Evolutionary conservation across 495 filamentous ascomycete species (phyloP), one percentile per base, ranked within the genome.

Genomic region (Penicillium roqueforti): DNA sequence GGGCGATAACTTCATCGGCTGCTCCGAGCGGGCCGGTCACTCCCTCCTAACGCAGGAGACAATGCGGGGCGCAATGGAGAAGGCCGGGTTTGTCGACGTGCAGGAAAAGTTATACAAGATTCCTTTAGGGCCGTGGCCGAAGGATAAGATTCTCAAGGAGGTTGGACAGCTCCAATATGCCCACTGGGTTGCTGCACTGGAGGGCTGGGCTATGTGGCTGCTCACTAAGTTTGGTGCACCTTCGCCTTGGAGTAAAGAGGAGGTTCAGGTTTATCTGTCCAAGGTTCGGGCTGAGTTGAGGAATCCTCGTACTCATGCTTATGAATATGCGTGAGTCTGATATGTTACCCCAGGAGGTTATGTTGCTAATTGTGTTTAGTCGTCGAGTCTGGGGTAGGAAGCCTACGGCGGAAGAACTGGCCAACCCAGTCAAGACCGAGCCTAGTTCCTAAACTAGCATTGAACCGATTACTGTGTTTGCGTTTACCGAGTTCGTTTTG

Each of bases 101-200:
- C 54, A 60, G 3, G 54, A 63, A 55, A 68, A 67, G 18, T 62
- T 74, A 6, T 81, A 80, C 51, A 83, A 84, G 49, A 70, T 86
- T 48, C 86, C 85, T 6, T 69, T 85, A 45, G 83, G 83, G 1
- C 73, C 77, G 1, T 89, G 85, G 85, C 72, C 83, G 4, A 82
- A 75, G 60, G 83, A 87, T 54, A 76, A 74, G 26, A 67, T 75
- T 14, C 59, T 87, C 58, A 87, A 87, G 62, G 78, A 80, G 53
- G 81, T 84, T 23, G 86, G 86, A 59, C 72, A 76, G 47, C 81
- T 78, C n/a, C 82, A 86, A 43, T 61, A 82, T 32, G 56, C 80
- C 2, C 78, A 85, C 54, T 83, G 84, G 20, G 63, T 82, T 11
- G 25, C 58, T n/a, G 58, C 49, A 18, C 18, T 60, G 9, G 54